phyloP scores from a whole-genome alignment of 345 rosid species.

The Gossypium raimondii region DNA sequence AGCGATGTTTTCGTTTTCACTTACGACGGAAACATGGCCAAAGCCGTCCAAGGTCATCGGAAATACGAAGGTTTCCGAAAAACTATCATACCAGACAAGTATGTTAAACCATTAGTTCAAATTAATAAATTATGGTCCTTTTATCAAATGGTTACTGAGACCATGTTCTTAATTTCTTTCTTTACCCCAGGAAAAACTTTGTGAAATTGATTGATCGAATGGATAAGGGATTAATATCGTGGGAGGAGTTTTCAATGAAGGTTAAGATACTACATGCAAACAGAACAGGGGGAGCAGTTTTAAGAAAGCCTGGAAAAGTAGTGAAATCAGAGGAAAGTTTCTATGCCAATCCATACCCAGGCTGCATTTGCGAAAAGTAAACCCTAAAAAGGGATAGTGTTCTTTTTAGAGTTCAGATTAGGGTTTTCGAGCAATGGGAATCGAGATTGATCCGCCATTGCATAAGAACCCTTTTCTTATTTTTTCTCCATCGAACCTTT shows the following conservation, averaged over 20 bases:
- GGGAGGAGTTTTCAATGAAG: conserved; percentile 45
- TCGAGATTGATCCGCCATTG: not conserved
- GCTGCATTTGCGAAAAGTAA: not conserved
- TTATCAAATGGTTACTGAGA: not conserved
- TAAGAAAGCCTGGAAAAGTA: conserved; percentile 34
- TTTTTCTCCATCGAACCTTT: not conserved
- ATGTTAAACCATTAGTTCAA: not conserved
- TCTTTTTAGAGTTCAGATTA: not conserved
- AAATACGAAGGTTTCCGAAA: conserved; percentile 63
- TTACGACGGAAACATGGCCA: conserved; percentile 84
- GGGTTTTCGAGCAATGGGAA: not conserved
- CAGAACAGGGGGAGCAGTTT: conserved; percentile 52
- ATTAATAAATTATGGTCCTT: not conserved
- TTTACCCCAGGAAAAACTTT: conserved; percentile 38
- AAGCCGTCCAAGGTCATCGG: conserved; percentile 68
- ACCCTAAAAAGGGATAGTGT: not conserved
- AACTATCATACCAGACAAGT: conserved; percentile 71
- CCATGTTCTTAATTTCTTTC: conserved; percentile 8
- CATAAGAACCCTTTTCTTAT: not conserved
- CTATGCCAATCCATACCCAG: not conserved
- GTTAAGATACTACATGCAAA: conserved; percentile 41
- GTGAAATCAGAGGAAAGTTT: not conserved
- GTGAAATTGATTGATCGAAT: conserved; percentile 53
- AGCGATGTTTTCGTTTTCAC: conserved; percentile 60
- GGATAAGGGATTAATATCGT: conserved; percentile 39